Evolutionary conservation across 768 basidiomycete genomes (phyloP), one percentile per base, ranked within the genome.

Genomic region (Amanita fuliginea): DNA sequence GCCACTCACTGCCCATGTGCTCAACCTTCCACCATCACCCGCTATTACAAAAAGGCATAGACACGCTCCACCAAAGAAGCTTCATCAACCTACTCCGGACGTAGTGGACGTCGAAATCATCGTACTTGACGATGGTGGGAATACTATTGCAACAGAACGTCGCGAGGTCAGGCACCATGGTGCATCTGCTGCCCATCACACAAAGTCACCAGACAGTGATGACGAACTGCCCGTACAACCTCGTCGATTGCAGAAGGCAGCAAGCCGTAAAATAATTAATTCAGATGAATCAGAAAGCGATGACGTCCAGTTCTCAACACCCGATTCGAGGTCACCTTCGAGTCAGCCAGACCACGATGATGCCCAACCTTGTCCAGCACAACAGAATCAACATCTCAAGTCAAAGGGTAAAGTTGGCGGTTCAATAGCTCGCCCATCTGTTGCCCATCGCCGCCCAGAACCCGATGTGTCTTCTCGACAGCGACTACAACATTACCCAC

Each of bases 31-130:
- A 16, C 61, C 58, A 14, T 68, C 75, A 3, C 72, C 77, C 3
- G 66, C 69, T 13, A 46, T 65, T 19, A 53, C 53, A 42, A 55
- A 49, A 28, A 63, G 22, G 26, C 32, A 14, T 16, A 50, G 36
- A 33, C 30, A 16, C 36, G 30, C 16, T 22, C 1, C 22, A 19
- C n/a, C 4, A 4, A 30, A 7, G 37, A 37, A 46, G 32, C 28
- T 45, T 24, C 51, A 57, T 3, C 66, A 62, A 49, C 65, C 71
- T 6, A 65, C 66, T 35, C 67, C 73, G 1, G 75, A 78, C 1
- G 61, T 76, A 16, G 71, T 86, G 10, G 71, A 79, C 35, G 67
- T 86, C 44, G 82, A 88, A 41, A 87, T 89, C 45, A 66, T 80
- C 33, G 67, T 84, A 32, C 49, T 87, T 19, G 85, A 89, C 59